phyloP scores from a whole-genome alignment of 2,329 filamentous ascomycete genomes.

The Metarhizium humberi region DNA sequence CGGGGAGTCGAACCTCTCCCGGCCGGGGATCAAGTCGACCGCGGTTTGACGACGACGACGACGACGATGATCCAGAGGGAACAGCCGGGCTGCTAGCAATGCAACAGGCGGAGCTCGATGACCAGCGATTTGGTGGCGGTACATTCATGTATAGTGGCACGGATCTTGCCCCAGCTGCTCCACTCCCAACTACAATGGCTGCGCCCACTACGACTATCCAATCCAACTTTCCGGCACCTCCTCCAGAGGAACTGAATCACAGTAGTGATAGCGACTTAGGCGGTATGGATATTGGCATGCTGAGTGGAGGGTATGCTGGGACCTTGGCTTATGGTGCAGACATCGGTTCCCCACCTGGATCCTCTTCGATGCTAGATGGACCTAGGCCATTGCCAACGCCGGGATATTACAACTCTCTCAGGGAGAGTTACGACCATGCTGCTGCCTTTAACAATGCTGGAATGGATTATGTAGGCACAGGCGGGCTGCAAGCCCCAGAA shows the following conservation, averaged over 20 bases:
- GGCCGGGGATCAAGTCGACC: constrained; percentile 2
- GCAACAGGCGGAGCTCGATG: constrained; percentile 74
- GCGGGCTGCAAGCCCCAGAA: constrained; percentile 70
- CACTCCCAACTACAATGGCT: not conserved
- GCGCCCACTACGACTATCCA: not conserved
- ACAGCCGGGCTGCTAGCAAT: constrained; percentile 77
- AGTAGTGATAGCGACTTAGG: constrained; percentile 66
- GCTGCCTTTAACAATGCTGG: constrained; percentile 50
- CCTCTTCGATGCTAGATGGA: constrained; percentile 31
- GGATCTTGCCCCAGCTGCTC: not conserved
- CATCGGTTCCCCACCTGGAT: constrained; percentile 29
- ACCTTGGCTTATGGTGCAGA: constrained; percentile 41
- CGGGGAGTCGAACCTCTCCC: constrained; percentile 11
- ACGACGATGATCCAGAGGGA: constrained; percentile 83
- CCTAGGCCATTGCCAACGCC: constrained; percentile 40
- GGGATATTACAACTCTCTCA: constrained; percentile 20
- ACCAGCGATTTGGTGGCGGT: constrained; percentile 36
- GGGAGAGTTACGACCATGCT: constrained; percentile 19
- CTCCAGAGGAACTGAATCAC: constrained; percentile 36
- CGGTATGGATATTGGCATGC: constrained; percentile 61
- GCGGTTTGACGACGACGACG: constrained; percentile 34
- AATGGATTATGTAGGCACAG: constrained; percentile 84
- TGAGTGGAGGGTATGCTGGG: constrained; percentile 61
- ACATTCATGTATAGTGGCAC: constrained; percentile 18
- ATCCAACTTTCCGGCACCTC: constrained; percentile 31